Evolutionary conservation across 2,329 filamentous ascomycete genomes (phyloP), one percentile per base, ranked within the genome.

Genomic region (Colletotrichum spaethianum): DNA sequence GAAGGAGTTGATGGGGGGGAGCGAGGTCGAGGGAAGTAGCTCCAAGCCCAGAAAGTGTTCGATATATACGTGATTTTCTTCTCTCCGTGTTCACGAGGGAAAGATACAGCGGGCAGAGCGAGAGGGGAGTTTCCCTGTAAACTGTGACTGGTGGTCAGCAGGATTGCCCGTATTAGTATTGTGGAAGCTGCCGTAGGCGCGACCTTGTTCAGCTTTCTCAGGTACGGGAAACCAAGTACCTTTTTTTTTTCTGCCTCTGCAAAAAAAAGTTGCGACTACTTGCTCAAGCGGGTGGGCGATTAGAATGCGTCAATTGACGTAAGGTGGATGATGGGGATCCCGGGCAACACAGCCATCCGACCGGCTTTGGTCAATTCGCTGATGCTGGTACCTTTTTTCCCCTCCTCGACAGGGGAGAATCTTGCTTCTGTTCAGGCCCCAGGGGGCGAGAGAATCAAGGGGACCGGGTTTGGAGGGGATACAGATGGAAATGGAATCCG

Each of bases 281-380:
- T 55, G 52, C 33, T 36, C 33, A 31, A 44, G 36, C 40, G 57
- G 12, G 57, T 55, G 28, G 65, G 59, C 28, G 70, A 50, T 70
- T 53, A 59, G 40, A 70, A 70, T 65, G 67, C 61, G 70, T 73
- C 67, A 71, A 71, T 71, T 71, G 70, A 71, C 70, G 70, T 73
- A 67, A 50, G 61, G 61, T 46, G 52, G 72, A 65, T 36, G 42
- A 64, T 67, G 72, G 71, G 63, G 56, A 68, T 61, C 62, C 71
- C 55, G 61, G 61, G 61, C 71, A 74, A 70, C 73, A 74, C 73
- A 74, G 71, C 73, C 73, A 74, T 74, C 67, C 71, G 71, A 67
- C 67, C 63, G 60, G 65, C 69, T 69, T 31, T 44, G 38, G 59
- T 23, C 60, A 55, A 63, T 44, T 69, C 67, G 64, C 52, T 67